Conservation (phyloP, 495 filamentous ascomycete genomes). For the Podospora conica region DNA sequence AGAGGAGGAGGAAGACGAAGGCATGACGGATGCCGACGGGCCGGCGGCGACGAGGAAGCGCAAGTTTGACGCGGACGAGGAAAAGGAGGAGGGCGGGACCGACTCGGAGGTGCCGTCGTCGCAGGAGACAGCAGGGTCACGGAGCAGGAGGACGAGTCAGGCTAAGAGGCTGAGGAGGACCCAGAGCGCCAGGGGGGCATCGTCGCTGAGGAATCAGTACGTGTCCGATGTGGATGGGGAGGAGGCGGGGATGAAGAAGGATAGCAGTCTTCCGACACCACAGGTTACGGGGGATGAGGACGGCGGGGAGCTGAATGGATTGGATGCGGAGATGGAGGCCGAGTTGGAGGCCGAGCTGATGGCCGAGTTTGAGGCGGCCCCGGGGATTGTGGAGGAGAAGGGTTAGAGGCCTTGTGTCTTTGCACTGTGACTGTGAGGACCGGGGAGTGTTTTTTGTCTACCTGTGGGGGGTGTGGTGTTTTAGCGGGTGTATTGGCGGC, state of each 20-base stretch:
- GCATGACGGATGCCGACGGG: constrained; percentile 6
- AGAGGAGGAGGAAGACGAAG: constrained; percentile 26
- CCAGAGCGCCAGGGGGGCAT: constrained; percentile 11
- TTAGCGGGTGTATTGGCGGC: not conserved
- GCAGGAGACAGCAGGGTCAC: not conserved
- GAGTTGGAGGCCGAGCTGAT: constrained; percentile 62
- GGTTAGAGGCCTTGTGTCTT: constrained; percentile 3
- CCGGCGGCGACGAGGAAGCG: constrained; percentile 12
- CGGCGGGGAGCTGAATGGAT: constrained; percentile 17
- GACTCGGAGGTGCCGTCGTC: constrained; percentile 5
- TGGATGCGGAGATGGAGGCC: constrained; percentile 38
- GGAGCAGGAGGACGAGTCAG: not conserved
- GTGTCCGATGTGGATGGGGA: constrained; percentile 16
- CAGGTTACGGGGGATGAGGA: constrained; percentile 48
- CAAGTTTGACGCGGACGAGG: constrained; percentile 32
- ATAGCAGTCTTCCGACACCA: constrained; percentile 45
- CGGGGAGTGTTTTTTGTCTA: not conserved
- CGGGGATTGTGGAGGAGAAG: constrained; percentile 8
- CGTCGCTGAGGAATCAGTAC: constrained; percentile 24
- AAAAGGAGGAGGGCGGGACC: constrained; percentile 3
- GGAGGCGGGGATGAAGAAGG: not conserved
- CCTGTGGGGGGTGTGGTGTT: not conserved
- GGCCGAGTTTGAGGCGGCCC: constrained; percentile 54
- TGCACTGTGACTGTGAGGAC: not conserved
- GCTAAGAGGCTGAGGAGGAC: constrained; percentile 24